Evolutionary conservation across 2,329 filamentous ascomycete species (phyloP), one percentile per base, ranked within the genome.

Genomic region (Alternaria gansuensis): DNA sequence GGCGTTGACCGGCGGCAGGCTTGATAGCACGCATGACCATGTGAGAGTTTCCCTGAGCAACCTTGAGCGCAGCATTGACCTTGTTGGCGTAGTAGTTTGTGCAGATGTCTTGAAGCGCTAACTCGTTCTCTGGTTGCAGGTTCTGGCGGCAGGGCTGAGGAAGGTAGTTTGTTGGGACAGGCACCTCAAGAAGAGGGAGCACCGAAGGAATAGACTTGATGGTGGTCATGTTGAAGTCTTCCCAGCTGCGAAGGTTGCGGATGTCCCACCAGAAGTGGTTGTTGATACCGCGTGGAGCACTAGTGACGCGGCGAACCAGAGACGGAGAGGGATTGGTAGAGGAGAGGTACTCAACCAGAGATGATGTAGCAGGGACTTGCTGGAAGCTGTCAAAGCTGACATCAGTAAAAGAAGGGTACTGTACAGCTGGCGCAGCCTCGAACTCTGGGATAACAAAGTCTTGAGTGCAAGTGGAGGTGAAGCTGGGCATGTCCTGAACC

Each of bases 191-290:
- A 23, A 96, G 86, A 23, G 86, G 83, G 6, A 88, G 84, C 24
- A 95, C 88, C 31, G 88, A 88, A 0, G 90, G 90, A 44, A 96
- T 87, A 5, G 86, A 82, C 66, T 89, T 84, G 74, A 97, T 88
- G 57, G 88, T 87, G 53, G 83, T 77, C 10, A 91, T 81, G 65
- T 87, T 91, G 84, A 97, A 97, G 67, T 87, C 85, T 51, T 85
- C 85, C 94, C 94, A 97, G 62, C 88, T 85, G 63, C 91, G 88
- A 66, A 97, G 83, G 75, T 96, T 94, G 67, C 94, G 90, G 58
- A 96, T 85, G 72, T 98, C 94, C 91, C 92, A 97, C 94, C 94
- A 98, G 78, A 94, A 97, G 81, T 96, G 88, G 76, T 89, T 92
- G 70, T 85, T 89, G 78, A 84, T 85, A 71, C 84, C 88, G 75